Percentiles rank a stretch among this genome's conserved stretches.
Evolutionary conservation across 495 filamentous ascomycete species (phyloP).

Genomic region (Annulohypoxylon bovei): DNA sequence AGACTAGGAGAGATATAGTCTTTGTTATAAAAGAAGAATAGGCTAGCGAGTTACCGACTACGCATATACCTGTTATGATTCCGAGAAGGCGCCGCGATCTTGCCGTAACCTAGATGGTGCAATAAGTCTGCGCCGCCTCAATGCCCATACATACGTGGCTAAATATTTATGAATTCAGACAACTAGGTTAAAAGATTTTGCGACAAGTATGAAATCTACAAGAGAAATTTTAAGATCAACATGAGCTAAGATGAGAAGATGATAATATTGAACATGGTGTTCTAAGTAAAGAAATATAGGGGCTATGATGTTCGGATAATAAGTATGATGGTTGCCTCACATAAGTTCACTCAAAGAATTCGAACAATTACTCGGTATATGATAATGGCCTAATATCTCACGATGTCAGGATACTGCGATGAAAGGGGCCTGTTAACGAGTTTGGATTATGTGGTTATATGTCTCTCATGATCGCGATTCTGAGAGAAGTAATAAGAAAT

Average conservation of each 20-base stretch:
- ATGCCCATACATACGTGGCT: not conserved
- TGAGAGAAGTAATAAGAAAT: not conserved
- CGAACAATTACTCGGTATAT: too few relatives aligned
- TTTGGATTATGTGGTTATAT: not conserved
- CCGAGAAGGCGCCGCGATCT: slow-evolving; percentile 22
- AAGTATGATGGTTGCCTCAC: too few relatives aligned
- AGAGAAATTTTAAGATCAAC: not conserved
- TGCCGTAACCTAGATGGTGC: slow-evolving; percentile 10
- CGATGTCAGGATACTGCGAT: not conserved
- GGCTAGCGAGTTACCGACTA: not conserved
- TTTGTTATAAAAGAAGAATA: not conserved
- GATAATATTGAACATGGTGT: too few relatives aligned
- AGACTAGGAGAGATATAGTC: not conserved
- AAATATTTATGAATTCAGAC: too few relatives aligned
- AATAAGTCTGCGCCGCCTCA: not conserved
- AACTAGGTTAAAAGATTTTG: not conserved
- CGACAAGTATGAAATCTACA: not conserved
- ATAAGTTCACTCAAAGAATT: too few relatives aligned
- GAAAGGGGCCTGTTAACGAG: not conserved
- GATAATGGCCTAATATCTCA: not conserved
- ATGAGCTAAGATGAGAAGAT: too few relatives aligned
- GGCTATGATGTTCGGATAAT: too few relatives aligned
- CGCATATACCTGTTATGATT: not conserved
- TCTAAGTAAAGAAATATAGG: too few relatives aligned
- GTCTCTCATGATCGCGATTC: not conserved